Conservation (phyloP, 345 rosid genomes). For the Populus alba region DNA sequence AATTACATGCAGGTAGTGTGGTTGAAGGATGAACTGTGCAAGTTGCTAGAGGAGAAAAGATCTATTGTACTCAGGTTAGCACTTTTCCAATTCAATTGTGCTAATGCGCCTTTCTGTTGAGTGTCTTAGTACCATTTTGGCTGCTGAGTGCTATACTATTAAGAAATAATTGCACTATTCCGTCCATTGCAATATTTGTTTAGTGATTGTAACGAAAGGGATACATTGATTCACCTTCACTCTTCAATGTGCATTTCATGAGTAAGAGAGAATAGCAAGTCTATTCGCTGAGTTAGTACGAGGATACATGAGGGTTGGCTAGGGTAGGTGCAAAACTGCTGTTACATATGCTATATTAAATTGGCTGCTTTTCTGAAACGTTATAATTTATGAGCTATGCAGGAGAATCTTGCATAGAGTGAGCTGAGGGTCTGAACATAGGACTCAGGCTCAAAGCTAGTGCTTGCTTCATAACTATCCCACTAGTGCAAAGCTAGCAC, state of each 20-base stretch:
- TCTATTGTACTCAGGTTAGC: slow-evolving; percentile 82
- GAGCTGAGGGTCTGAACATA: neutral
- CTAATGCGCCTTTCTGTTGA: neutral
- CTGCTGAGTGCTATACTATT: neutral
- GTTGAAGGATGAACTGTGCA: slow-evolving; percentile 94
- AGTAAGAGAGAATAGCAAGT: neutral
- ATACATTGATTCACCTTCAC: neutral
- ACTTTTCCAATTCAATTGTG: neutral
- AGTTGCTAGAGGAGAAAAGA: slow-evolving; percentile 93
- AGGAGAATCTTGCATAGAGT: neutral
- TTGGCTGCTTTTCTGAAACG: neutral
- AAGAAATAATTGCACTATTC: neutral
- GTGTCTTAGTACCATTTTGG: neutral
- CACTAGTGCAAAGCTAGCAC: too few relatives aligned
- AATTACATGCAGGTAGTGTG: slow-evolving; percentile 64
- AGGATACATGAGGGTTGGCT: too few relatives aligned
- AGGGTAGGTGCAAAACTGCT: too few relatives aligned
- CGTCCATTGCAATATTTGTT: neutral
- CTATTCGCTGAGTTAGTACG: neutral
- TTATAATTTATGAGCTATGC: neutral
- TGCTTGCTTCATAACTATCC: neutral
- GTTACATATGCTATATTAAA: too few relatives aligned
- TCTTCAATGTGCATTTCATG: neutral
- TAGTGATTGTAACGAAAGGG: neutral
- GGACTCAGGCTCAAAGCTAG: neutral